These are phyloP conservation scores for Macrophomina phaseolina DNA, from an alignment of 2,329 filamentous ascomycete species.

Conservation along the genomic window DNA sequence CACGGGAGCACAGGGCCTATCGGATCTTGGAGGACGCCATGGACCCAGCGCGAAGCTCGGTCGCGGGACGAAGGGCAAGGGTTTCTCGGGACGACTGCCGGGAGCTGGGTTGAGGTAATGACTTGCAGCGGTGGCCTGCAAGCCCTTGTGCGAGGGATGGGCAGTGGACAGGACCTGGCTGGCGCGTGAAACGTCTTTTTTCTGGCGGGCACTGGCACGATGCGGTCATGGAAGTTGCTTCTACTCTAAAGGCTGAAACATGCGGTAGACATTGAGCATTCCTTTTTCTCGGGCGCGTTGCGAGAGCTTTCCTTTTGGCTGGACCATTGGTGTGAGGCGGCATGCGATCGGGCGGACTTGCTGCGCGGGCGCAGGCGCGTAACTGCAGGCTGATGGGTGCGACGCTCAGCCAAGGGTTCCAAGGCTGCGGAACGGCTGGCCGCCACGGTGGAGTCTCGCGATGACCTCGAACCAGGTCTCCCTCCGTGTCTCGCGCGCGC, in stretches of 20 bases:
- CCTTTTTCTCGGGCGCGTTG: constrained; percentile 25
- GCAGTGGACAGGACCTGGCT: constrained; percentile 23
- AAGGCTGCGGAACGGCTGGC: constrained; percentile 19
- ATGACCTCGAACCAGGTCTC: constrained; percentile 26
- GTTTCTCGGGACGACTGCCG: constrained; percentile 42
- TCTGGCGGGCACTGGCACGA: constrained; percentile 13
- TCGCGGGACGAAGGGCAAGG: constrained; percentile 45
- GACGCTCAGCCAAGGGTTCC: constrained; percentile 20
- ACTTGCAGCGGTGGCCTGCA: constrained; percentile 43
- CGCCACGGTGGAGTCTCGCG: constrained; percentile 25
- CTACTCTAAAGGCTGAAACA: constrained; percentile 28
- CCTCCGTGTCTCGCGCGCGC: constrained; percentile 20
- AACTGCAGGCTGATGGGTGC: constrained; percentile 22
- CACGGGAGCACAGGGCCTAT: constrained; percentile 29
- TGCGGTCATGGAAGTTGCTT: constrained; percentile 25
- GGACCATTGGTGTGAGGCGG: constrained; percentile 25
- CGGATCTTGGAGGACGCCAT: constrained; percentile 35
- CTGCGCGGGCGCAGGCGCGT: constrained; percentile 11
- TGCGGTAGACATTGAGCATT: constrained; percentile 23
- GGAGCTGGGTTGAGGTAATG: constrained; percentile 47
- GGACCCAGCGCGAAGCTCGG: constrained; percentile 39
- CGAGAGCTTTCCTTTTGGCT: constrained; percentile 25
- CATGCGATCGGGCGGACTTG: constrained; percentile 27
- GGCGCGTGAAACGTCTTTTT: constrained; percentile 10
- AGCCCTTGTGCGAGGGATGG: constrained; percentile 31